Evolutionary conservation across 805 yeast species (phyloP).

Genomic region (Candida takata): DNA sequence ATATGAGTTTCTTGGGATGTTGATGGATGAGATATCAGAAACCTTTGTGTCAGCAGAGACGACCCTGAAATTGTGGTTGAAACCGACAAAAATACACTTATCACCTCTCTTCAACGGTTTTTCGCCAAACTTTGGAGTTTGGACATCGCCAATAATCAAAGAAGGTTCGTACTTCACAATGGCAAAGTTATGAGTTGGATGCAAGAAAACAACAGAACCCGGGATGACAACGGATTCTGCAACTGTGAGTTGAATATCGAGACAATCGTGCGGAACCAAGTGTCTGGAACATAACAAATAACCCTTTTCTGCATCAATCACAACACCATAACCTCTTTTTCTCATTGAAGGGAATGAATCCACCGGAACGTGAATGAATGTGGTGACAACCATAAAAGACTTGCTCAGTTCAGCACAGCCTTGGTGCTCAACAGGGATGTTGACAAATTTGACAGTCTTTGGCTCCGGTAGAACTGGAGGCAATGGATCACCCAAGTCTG

Average conservation of each 20-base stretch:
- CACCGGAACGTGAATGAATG: conserved; percentile 58
- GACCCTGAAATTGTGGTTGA: conserved; percentile 60
- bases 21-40: conserved; percentile 67
- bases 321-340: conserved; percentile 65
- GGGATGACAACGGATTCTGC: conserved; percentile 83
- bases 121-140: conserved; percentile 55
- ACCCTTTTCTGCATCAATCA: conserved; percentile 76
- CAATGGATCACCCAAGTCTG: conserved; percentile 45
- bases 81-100: conserved; percentile 71
- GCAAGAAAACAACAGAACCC: conserved; percentile 73
- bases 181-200: conserved; percentile 83
- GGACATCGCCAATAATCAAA: conserved; percentile 62
- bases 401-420: conserved; percentile 50
- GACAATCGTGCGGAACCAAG: conserved; percentile 71
- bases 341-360: conserved; percentile 67
- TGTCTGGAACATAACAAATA: conserved; percentile 72
- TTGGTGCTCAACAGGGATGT: conserved; percentile 51
- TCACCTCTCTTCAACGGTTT: conserved; percentile 67
- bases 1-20: conserved; percentile 58
- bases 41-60: conserved; percentile 71
- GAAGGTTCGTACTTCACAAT: conserved; percentile 76
- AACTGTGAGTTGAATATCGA: conserved; percentile 66
- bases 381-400: conserved; percentile 66
- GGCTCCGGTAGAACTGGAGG: conserved; percentile 47
- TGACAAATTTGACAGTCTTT: conserved; percentile 62